Percentiles rank a stretch among this genome's conserved stretches.
These are phyloP conservation scores for Rhizoctonia solani DNA, from an alignment of 1,284 basidiomycete genomes.

Conservation along the genomic window DNA sequence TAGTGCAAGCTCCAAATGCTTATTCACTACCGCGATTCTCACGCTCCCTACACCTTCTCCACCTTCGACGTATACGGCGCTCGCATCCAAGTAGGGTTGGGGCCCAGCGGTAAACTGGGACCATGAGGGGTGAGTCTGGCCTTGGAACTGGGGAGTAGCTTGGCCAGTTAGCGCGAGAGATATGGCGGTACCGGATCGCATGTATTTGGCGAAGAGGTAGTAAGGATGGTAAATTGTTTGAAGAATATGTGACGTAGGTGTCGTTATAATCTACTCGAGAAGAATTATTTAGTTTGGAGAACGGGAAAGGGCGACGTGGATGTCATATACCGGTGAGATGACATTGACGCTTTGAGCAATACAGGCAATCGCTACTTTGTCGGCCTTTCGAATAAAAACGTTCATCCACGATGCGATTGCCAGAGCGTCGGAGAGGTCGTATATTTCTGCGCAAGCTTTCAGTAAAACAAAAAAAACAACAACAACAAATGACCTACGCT, in stretches of 20 bases:
- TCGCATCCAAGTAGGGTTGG: conserved; percentile 55
- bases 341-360: conserved; percentile 66
- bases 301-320: conserved; percentile 37
- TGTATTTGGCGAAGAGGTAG: conserved; percentile 58
- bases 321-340: conserved; percentile 56
- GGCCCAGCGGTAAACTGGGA: conserved; percentile 52
- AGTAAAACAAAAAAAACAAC: not conserved
- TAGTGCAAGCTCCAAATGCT: conserved; percentile 47
- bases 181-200: conserved; percentile 46
- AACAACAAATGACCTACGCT: conserved; percentile 46
- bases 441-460: conserved; percentile 46
- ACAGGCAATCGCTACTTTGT: conserved; percentile 64
- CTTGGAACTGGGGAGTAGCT: too few relatives aligned
- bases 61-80: conserved; percentile 50
- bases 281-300: conserved; percentile 25
- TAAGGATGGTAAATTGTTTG: conserved; percentile 61
- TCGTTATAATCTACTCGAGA: conserved; percentile 38
- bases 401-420: conserved; percentile 65
- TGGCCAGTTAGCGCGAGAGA: too few relatives aligned
- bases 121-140: conserved; percentile 51
- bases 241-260: conserved; percentile 52
- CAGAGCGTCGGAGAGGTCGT: conserved; percentile 65
- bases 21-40: conserved; percentile 56
- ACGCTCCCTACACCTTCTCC: conserved; percentile 45
- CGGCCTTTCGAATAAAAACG: conserved; percentile 63